A percentile compares a stretch with the other conserved stretches of the same genome.
phyloP scores from a whole-genome alignment of 345 rosid species.

The Tarenaya hassleriana region DNA sequence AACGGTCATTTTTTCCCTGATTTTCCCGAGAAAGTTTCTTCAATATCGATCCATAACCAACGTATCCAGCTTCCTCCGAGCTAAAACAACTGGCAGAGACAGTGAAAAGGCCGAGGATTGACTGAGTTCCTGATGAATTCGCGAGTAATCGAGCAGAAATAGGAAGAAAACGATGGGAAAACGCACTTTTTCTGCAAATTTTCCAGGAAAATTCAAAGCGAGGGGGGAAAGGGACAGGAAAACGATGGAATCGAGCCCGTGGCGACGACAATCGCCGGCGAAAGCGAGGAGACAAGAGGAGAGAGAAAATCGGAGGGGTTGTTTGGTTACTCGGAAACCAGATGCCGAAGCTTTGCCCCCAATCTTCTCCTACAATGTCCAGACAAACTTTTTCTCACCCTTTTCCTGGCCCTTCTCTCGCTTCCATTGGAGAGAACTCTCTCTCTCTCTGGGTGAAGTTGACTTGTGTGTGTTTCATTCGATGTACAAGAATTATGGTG shows the following conservation, averaged over 20 bases:
- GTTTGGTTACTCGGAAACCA: constrained; percentile 25
- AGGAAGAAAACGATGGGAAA: too few relatives aligned
- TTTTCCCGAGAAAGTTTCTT: background rate
- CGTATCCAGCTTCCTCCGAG: too few relatives aligned
- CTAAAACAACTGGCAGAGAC: too few relatives aligned
- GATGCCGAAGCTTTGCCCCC: constrained; percentile 39
- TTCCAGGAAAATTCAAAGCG: background rate
- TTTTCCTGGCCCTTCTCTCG: constrained; percentile 5
- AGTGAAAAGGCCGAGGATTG: too few relatives aligned
- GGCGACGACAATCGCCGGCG: constrained; percentile 18
- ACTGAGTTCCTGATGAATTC: too few relatives aligned
- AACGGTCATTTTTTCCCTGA: constrained; percentile 31
- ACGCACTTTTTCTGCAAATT: too few relatives aligned
- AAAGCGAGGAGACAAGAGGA: constrained; percentile 3
- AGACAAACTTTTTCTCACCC: constrained; percentile 21
- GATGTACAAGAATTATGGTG: too few relatives aligned
- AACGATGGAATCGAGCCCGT: background rate
- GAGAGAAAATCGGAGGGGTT: background rate
- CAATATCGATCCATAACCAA: too few relatives aligned
- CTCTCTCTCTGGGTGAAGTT: background rate
- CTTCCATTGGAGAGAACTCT: constrained; percentile 2
- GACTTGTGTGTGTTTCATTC: too few relatives aligned
- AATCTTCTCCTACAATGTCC: constrained; percentile 37
- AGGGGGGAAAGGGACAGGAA: background rate
- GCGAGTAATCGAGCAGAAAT: too few relatives aligned